These are phyloP conservation scores for Neobulgaria alba DNA, from an alignment of 2,329 filamentous ascomycete genomes.

Conservation along the genomic window DNA sequence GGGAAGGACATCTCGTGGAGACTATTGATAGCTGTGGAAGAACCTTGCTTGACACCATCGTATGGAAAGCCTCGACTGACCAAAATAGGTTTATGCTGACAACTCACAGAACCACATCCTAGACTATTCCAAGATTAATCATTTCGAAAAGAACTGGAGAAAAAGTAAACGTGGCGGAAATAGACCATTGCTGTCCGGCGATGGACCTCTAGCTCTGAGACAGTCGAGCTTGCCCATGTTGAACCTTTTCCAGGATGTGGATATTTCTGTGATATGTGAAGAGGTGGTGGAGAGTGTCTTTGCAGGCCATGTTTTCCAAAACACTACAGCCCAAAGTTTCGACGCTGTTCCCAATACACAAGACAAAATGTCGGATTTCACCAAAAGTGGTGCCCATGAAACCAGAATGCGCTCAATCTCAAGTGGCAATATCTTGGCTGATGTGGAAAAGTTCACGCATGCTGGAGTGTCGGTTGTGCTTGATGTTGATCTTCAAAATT, in stretches of 20 bases:
- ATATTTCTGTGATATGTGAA: slow-evolving; percentile 27
- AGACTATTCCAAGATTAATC: slow-evolving; percentile 33
- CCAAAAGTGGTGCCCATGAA: background rate
- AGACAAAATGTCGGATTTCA: slow-evolving; percentile 21
- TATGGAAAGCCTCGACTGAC: slow-evolving; percentile 13
- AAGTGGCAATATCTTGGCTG: slow-evolving; percentile 6
- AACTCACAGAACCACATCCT: slow-evolving; percentile 31
- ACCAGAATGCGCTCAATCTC: slow-evolving; percentile 3
- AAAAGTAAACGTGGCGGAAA: slow-evolving; percentile 15
- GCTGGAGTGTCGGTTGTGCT: slow-evolving; percentile 25
- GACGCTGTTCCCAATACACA: slow-evolving; percentile 23
- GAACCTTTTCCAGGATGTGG: slow-evolving; percentile 27
- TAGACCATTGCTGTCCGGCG: slow-evolving; percentile 3
- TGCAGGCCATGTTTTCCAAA: slow-evolving; percentile 28
- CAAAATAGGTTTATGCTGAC: too few species aligned
- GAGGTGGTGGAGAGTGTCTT: slow-evolving; percentile 30
- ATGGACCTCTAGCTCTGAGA: slow-evolving; percentile 12
- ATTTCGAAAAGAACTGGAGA: slow-evolving; percentile 28
- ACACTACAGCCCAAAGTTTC: slow-evolving; percentile 25
- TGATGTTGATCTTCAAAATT: slow-evolving; percentile 24
- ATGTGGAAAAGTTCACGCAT: slow-evolving; percentile 4
- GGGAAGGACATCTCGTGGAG: slow-evolving; percentile 27
- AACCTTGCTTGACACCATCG: slow-evolving; percentile 33
- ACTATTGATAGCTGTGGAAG: slow-evolving; percentile 32
- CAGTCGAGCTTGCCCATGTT: slow-evolving; percentile 29